Percentiles rank a stretch among this genome's conserved stretches.
These are phyloP conservation scores for Yamadazyma mexicana DNA, from an alignment of 1,139 yeast species.

Conservation along the genomic window DNA sequence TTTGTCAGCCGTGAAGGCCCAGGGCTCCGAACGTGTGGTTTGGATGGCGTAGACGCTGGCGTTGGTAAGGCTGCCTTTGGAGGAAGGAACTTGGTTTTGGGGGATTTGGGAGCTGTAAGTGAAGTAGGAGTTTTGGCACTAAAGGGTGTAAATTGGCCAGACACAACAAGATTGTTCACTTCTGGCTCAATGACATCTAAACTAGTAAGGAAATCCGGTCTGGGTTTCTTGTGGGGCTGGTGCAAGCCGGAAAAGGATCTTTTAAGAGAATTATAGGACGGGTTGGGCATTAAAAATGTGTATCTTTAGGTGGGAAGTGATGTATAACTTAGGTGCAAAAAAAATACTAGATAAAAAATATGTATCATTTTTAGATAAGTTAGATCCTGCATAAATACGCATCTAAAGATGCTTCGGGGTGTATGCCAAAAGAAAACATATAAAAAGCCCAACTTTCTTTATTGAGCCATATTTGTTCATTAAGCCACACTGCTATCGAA, in stretches of 20 bases:
- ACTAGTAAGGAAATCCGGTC: slow-evolving; percentile 6
- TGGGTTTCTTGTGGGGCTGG: slow-evolving; percentile 4
- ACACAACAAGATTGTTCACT: neutral
- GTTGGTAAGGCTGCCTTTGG: neutral
- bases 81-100: neutral
- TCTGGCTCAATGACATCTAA: slow-evolving; percentile 9
- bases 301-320: neutral
- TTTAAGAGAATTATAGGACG: slow-evolving; percentile 6
- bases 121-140: neutral
- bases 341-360: neutral
- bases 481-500: slow-evolving; percentile 7
- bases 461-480: too few relatives aligned
- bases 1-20: too few relatives aligned
- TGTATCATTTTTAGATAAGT: neutral
- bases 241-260: slow-evolving; percentile 8
- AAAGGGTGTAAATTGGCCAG: neutral
- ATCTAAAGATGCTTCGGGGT: too few relatives aligned
- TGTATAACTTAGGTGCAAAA: slow-evolving; percentile 3
- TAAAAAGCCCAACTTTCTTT: too few relatives aligned
- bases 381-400: neutral
- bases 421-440: too few relatives aligned
- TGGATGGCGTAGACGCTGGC: too few relatives aligned
- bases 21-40: too few relatives aligned
- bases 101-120: neutral
- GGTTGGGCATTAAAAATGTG: neutral